phyloP scores from a whole-genome alignment of 176 grass and related monocot genomes.

The Aegilops sharonensis region DNA sequence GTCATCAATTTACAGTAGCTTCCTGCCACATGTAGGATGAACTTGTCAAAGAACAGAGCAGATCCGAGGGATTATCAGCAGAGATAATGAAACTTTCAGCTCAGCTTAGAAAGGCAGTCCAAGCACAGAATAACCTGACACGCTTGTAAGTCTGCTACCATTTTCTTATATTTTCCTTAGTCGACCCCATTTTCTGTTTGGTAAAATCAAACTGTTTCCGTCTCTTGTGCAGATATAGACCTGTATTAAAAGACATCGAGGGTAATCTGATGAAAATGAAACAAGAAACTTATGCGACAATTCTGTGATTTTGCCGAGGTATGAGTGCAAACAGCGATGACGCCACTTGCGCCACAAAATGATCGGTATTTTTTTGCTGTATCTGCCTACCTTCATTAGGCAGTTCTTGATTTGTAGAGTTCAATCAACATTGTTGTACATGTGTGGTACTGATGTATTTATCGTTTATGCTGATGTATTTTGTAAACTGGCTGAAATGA shows the following conservation, averaged over 20 bases:
- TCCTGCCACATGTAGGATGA: constrained; percentile 54
- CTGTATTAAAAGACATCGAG: constrained; percentile 75
- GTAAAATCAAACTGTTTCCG: constrained; percentile 26
- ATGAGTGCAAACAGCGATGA: neutral
- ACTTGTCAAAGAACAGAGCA: constrained; percentile 74
- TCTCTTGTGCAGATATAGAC: constrained; percentile 72
- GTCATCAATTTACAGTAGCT: neutral
- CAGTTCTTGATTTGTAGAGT: neutral
- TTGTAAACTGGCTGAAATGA: constrained; percentile 21
- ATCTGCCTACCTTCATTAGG: neutral
- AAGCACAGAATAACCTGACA: constrained; percentile 64
- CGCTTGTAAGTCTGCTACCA: constrained; percentile 53
- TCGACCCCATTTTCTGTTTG: neutral
- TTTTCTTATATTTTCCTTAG: constrained; percentile 19
- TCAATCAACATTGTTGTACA: constrained; percentile 5
- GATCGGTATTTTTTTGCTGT: neutral
- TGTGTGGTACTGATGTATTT: constrained; percentile 8
- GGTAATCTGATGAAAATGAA: constrained; percentile 96
- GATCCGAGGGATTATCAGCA: constrained; percentile 55
- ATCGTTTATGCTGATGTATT: neutral
- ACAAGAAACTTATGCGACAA: constrained; percentile 86
- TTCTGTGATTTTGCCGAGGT: constrained; percentile 37
- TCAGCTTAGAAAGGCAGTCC: constrained; percentile 69
- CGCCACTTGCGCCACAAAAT: neutral
- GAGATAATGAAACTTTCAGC: constrained; percentile 91